Base-by-base conservation (phyloP, 495 filamentous ascomycete genomes). In the Penicillium flavigenum region DNA sequence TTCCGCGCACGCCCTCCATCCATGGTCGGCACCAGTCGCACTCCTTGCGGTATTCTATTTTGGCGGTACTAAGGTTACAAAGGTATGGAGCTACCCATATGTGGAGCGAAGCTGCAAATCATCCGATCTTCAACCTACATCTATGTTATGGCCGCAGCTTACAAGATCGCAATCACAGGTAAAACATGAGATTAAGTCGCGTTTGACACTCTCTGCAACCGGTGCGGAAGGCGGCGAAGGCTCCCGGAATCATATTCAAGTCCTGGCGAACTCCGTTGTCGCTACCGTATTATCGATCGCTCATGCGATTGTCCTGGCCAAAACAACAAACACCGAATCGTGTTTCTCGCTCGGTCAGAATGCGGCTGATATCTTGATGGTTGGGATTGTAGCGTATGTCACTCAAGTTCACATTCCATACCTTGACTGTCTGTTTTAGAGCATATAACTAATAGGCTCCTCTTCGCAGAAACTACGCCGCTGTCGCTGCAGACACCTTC, bases 401-500 rank as follows among this genome's bases (percentile, higher is more conserved):
- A 57, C 46, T 41, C 57, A 20, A 16, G 24, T 16, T 14, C 24
- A 20, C 17, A 34, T 7, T 29, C 47, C 36, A 42, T 38, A 10
- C n/a, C 6, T 46, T n/a, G 8, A 20, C 10, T 20, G 2, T 22
- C 22, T 24, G 1, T 39, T 38, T 3, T 10, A 19, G 9, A 16
- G 39, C 47, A 19, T 17, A 53, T 34, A 16, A 5, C 51, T 53
- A 9, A 54, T 43, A 14, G 20, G 11, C 16, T 29, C 26, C 36
- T 17, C 36, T 47, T 12, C 45, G 27, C 54, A 79, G 76, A 19
- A 89, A 98, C 75, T 98, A 98, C 60, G 94, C 91, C 32, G 89
- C 90, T 24, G 90, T 93, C 20, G 86, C 91, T 12, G 88, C 94
- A 29, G 94, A 98, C 67, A 98, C 94, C 5, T 95, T 96, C 72